Evolutionary conservation across 192 early-diverging fungal genomes (phyloP), one percentile per base, ranked within the genome.

Genomic region (Mortierella alpina): DNA sequence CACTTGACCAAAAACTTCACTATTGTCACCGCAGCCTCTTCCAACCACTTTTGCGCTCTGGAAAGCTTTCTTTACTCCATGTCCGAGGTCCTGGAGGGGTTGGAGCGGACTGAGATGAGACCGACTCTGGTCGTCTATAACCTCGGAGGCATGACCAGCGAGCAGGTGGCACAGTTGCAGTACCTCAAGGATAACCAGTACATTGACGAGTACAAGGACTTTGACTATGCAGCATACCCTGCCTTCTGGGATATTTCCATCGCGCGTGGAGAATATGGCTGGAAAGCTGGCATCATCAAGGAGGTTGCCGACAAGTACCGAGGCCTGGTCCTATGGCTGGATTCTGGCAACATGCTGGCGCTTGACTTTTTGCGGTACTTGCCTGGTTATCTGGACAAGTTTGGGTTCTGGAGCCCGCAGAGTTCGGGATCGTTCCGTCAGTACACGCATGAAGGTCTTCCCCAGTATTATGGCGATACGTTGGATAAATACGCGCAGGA

Each of bases 241-340:
- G 10, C 15, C 10, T 89, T 87, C 69, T 89, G 86, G 85, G 72
- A 89, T 66, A 79, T 88, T 40, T 47, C 63, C 3, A 18, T 61
- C 8, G 70, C 65, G 12, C 70, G 85, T 6, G 88, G 88, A 20
- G 82, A 89, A 58, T 89, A 89, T 50, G 88, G 79, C 9, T 89
- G 88, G 88, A 89, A 89, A 51, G 84, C 85, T 0, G 86, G 82
- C 7, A 87, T 89, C 49, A 73, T 89, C 48, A 77, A 87, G 49
- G 88, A 89, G 45, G 80, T 84, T 1, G 75, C 76, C 0, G 68
- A 78, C 42, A 64, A 77, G 44, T 75, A 84, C 58, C 80, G 82
- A 1, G 88, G 88, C 11, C 39, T 84, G 10, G 18, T 87, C 6
- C 41, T 87, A 0, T 89, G 88, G 88, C 46, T 87, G 23, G 88